Evolutionary conservation across 2,329 filamentous ascomycete genomes (phyloP).

Genomic region (Colletotrichum theobromicola): DNA sequence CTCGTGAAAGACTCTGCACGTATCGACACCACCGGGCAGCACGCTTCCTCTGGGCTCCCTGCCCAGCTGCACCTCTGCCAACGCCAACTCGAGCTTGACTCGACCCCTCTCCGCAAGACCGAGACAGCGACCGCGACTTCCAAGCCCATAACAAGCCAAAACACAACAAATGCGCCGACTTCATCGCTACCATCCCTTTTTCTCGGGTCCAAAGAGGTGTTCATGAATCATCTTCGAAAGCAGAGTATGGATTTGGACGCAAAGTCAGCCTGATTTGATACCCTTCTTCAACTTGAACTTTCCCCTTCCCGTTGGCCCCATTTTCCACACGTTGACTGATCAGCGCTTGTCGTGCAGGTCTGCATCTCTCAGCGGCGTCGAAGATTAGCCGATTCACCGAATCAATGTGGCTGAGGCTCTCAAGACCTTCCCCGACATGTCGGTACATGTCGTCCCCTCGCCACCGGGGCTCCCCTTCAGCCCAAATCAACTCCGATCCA

Average conservation of each 20-base stretch:
- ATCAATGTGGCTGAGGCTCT: not conserved
- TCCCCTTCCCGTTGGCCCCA: not conserved
- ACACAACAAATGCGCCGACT: too few species aligned
- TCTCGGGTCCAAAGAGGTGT: too few species aligned
- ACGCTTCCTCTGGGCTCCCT: not conserved
- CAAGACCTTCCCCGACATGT: not conserved
- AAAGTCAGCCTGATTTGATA: too few species aligned
- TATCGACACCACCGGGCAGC: not conserved
- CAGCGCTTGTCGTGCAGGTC: not conserved
- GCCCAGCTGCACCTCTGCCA: not conserved
- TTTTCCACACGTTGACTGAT: not conserved
- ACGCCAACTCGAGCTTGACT: too few species aligned
- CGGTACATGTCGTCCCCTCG: not conserved
- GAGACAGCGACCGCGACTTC: too few species aligned
- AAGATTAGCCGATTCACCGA: not conserved
- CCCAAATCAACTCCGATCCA: not conserved
- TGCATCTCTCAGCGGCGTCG: not conserved
- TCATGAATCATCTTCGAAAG: too few species aligned
- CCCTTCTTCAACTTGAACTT: too few species aligned
- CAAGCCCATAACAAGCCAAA: not conserved
- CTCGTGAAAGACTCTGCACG: not conserved
- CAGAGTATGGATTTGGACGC: too few species aligned
- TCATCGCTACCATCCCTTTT: too few species aligned
- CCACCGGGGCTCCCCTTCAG: not conserved
- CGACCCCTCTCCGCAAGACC: too few species aligned